Evolutionary conservation across 257 asterid species (phyloP).

Genomic region (Solanum stenotomum): DNA sequence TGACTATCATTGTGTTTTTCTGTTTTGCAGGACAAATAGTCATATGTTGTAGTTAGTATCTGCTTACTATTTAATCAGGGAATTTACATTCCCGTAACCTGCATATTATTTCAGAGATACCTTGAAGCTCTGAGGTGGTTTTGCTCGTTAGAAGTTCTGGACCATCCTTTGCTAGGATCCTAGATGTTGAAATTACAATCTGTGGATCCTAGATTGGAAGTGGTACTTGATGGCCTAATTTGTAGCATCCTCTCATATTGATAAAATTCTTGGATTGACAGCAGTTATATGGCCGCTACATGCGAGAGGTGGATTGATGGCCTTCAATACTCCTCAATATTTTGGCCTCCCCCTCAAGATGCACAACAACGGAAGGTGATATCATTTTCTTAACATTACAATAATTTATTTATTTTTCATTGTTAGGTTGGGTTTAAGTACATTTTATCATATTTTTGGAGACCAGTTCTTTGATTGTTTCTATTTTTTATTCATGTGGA

Average conservation of each 20-base stretch:
- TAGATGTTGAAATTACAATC: constrained; percentile 47
- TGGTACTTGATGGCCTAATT: constrained; percentile 30
- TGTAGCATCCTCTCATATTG: constrained; percentile 22
- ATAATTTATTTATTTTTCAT: neutral
- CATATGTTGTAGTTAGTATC: neutral
- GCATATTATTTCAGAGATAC: neutral
- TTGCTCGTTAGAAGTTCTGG: neutral
- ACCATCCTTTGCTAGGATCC: neutral
- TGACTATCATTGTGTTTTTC: neutral
- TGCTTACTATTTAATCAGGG: neutral
- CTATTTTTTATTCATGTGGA: neutral
- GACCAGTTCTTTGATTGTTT: neutral
- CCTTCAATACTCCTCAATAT: constrained; percentile 84
- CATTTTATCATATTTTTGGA: neutral
- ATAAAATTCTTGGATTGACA: constrained; percentile 14
- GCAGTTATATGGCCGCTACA: constrained; percentile 55
- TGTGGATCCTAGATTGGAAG: constrained; percentile 57
- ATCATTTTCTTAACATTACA: neutral
- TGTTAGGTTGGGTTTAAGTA: neutral
- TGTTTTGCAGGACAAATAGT: neutral
- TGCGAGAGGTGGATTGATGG: constrained; percentile 85
- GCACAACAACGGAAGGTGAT: constrained; percentile 76
- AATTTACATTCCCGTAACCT: neutral
- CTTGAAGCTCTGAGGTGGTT: neutral
- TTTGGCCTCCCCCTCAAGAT: constrained; percentile 93